Base-by-base conservation (phyloP, 225 moss, liverwort and hornwort genomes). In the Polytrichum commune region DNA sequence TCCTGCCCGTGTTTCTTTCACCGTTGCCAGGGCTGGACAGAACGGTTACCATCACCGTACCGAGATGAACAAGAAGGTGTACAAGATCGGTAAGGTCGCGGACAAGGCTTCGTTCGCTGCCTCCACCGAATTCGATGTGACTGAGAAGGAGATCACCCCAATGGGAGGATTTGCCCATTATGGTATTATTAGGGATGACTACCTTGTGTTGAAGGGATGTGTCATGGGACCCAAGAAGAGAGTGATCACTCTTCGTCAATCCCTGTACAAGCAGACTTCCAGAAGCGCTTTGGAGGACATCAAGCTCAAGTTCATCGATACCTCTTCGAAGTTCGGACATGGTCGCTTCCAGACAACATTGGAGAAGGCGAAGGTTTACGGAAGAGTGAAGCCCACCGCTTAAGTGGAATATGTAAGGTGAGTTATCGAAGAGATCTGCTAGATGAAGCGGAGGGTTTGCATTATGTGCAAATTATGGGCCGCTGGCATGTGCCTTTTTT, bases 141-240 rank as follows among this genome's bases (percentile, higher is more conserved):
- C 92, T 7, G 89, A 90, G 60, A 95, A 95, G 70, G 95, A 84
- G 66, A 95, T 95, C 32, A 92, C 95, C 0, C 92, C 90, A 2
- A 92, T 95, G 95, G 95, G 95, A 53, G 95, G 95, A 0, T 95
- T 92, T 57, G 92, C 92, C 0, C 92, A 95, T 54, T 90, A 92
- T 26, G 90, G 95, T 18, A 75, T 92, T 29, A 92, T 95, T 10
- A 87, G 90, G 22, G 89, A 95, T 8, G 90, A 95, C 33, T 95
- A 95, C 38, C 56, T 95, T 35, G 65, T 95, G 76, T 68, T 95
- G 65, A 95, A 95, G 89, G 95, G 95, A 6, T 86, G 92, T 7
- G 90, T 90, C 9, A 86, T 95, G 66, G 95, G 95, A 2, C 89
- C 89, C 29, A 66, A 84, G 92, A 69, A 95, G 90, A 72, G 90